Evolutionary conservation across 1,284 basidiomycete species (phyloP), one percentile per base, ranked within the genome.

Genomic region (Tylopilus sp.): DNA sequence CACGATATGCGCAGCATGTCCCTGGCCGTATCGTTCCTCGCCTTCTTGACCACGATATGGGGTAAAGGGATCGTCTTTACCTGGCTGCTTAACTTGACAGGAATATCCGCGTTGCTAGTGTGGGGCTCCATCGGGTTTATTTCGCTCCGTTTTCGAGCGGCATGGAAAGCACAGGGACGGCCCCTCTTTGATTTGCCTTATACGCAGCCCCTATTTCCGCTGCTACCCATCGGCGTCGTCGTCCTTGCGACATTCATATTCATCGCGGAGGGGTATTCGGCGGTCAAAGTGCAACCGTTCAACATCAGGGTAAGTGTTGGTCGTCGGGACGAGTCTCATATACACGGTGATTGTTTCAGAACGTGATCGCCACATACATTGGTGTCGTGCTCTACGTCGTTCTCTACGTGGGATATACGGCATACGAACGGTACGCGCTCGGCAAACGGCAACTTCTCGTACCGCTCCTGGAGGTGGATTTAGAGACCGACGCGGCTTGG

Each of bases 101-200:
- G 84, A 9, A 81, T 87, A 50, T 83, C 83, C 1, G 82, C 83
- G 18, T 69, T 90, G 48, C 73, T 87, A 43, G 80, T 79, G 20
- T 87, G 82, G 81, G 76, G 71, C 28, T 74, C 75, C 24, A 75
- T 88, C 56, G 77, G 82, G 7, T 17, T 70, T 18, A 77, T 80
- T 31, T 78, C 77, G 1, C 48, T 79, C 31, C 75, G 77, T 15
- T 80, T 81, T 65, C 72, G 78, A 26, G 54, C 59, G 12, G 77
- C 76, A 7, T 79, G 74, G 64, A 55, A 48, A 18, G 70, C 68
- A 0, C 75, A 75, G 41, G 71, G 71, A 17, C 64, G 71, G 31
- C 51, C 62, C 1, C 60, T 77, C 4, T 55, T 56, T 0, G 77
- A 79, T 57, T 59, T 78, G 20, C 76, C 77, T 0, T 80, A 75